A percentile compares a stretch with the other conserved stretches of the same genome.
These are phyloP conservation scores for Hydrangea macrophylla DNA, from an alignment of 148 eudicot genomes.

Conservation along the genomic window DNA sequence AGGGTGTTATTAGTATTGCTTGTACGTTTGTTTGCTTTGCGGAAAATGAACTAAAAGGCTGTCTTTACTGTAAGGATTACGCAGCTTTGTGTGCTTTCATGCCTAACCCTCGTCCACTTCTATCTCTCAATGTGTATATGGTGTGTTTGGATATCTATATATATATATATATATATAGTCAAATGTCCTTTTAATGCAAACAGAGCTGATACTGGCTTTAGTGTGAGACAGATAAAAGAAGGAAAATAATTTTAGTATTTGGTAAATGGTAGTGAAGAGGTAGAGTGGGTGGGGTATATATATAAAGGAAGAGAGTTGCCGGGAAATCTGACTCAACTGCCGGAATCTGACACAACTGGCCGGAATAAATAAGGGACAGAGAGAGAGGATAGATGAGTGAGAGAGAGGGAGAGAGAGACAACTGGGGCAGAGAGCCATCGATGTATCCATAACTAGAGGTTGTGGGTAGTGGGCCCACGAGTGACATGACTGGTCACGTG, in stretches of 20 bases:
- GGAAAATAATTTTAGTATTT: background rate
- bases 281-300: constrained; percentile 20
- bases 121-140: constrained; percentile 1
- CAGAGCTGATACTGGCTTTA: no score
- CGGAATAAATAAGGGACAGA: constrained; percentile 27
- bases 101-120: constrained; percentile 18
- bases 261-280: constrained; percentile 3
- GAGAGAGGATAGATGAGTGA: constrained; percentile 23
- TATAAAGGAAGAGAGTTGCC: constrained; percentile 12
- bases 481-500: constrained; percentile 53
- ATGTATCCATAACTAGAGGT: constrained; percentile 58
- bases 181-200: background rate
- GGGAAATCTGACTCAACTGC: constrained; percentile 28
- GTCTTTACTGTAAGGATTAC: constrained; percentile 12
- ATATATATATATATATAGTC: background rate
- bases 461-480: constrained; percentile 51
- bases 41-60: constrained; percentile 10
- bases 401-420: constrained; percentile 21
- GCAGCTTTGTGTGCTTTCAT: constrained; percentile 11
- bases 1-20: constrained; percentile 5
- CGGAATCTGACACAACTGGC: constrained; percentile 30
- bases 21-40: background rate
- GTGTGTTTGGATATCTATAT: background rate
- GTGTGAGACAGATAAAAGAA: no score
- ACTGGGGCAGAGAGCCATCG: constrained; percentile 47